Conservation (phyloP, 1,284 basidiomycete species). For the Mycosarcoma maydis region DNA sequence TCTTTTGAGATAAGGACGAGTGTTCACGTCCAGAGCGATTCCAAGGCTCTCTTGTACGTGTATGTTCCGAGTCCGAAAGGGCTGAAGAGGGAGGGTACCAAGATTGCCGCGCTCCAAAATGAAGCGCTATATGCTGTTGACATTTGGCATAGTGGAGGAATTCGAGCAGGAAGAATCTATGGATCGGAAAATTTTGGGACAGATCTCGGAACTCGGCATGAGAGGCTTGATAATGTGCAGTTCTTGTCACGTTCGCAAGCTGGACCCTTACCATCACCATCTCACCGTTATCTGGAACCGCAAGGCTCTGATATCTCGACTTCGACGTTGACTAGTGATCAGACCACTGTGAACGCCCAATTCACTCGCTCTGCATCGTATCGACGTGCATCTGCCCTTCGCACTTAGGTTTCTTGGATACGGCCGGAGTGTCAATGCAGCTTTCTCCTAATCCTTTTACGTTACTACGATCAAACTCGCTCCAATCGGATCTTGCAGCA, state of each 20-base stretch:
- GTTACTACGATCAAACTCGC: too few relatives aligned
- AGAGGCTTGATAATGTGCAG: background rate
- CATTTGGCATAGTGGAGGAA: constrained; percentile 13
- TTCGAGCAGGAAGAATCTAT: constrained; percentile 2
- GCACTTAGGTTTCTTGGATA: too few relatives aligned
- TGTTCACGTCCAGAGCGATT: too few relatives aligned
- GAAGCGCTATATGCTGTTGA: constrained; percentile 8
- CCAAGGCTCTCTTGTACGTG: too few relatives aligned
- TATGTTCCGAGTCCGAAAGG: background rate
- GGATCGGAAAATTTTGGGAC: constrained; percentile 19
- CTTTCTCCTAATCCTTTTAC: too few relatives aligned
- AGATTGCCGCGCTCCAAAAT: too few relatives aligned
- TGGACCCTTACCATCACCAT: constrained; percentile 38
- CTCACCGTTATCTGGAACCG: background rate
- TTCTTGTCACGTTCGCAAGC: constrained; percentile 21
- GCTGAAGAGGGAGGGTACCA: background rate
- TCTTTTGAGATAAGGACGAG: too few relatives aligned
- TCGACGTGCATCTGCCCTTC: too few relatives aligned
- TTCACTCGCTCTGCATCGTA: too few relatives aligned
- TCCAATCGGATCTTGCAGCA: background rate
- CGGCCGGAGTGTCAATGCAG: too few relatives aligned
- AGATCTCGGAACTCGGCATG: constrained; percentile 26
- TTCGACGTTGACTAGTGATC: background rate
- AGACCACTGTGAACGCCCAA: too few relatives aligned
- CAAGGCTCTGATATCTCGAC: background rate